Evolutionary conservation across 1,139 yeast genomes (phyloP).

Genomic region (Geotrichum macrosporum): DNA sequence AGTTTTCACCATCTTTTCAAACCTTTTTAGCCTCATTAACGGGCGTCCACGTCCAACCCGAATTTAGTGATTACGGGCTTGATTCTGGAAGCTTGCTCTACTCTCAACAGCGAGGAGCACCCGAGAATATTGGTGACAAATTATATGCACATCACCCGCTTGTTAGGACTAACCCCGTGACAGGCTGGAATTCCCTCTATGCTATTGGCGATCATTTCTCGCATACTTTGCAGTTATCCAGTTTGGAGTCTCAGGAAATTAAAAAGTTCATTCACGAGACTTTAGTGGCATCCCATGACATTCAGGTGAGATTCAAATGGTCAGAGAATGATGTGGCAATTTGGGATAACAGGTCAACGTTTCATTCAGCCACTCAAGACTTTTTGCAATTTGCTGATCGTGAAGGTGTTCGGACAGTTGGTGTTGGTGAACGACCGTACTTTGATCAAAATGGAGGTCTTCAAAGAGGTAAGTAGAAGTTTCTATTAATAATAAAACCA

Average conservation of each 20-base stretch:
- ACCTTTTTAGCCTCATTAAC: conserved; percentile 41
- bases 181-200: conserved; percentile 46
- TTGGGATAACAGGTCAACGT: conserved; percentile 32
- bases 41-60: conserved; percentile 32
- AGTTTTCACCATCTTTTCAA: conserved; percentile 44
- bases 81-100: conserved; percentile 34
- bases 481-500: too few relatives aligned
- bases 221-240: conserved; percentile 42
- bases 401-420: conserved; percentile 57
- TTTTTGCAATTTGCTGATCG: conserved; percentile 36
- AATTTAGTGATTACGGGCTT: conserved; percentile 36
- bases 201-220: conserved; percentile 45
- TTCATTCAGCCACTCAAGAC: conserved; percentile 26
- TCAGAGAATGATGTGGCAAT: conserved; percentile 50
- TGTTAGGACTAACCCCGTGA: conserved; percentile 47
- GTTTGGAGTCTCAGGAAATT: conserved; percentile 38
- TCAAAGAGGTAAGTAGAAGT: too few relatives aligned
- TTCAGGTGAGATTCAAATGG: conserved; percentile 47
- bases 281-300: conserved; percentile 41
- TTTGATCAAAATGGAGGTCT: conserved; percentile 50
- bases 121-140: conserved; percentile 34
- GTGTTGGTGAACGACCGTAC: conserved; percentile 53
- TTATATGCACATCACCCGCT: conserved; percentile 43
- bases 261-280: conserved; percentile 42
- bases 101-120: conserved; percentile 37